Evolutionary conservation across 768 basidiomycete genomes (phyloP), one percentile per base, ranked within the genome.

Genomic region (Gelatoporia subvermispora): DNA sequence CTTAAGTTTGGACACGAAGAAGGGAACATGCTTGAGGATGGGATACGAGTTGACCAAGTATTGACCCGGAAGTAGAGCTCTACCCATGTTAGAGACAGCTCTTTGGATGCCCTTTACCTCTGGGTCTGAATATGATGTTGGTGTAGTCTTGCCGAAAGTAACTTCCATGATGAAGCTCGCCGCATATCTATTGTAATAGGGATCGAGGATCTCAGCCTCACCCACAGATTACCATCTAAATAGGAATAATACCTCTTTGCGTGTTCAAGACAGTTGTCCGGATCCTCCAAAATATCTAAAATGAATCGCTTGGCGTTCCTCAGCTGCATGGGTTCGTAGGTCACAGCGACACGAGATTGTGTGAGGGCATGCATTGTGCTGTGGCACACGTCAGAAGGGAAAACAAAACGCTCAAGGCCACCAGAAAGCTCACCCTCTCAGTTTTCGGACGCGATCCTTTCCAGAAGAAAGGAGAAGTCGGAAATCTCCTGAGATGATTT

Each of bases 1-100:
- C 45, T 74, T 68, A 7, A 87, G 66, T 49, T 81, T 74, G 18
- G 72, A 71, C 4, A 81, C 64, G 53, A 83, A 84, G 17, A 79
- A 79, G 2, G 85, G 84, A 17, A 87, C 60, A 57, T 59, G 47
- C 31, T 60, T 64, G 20, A 73, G 50, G 46, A 69, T 52, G 1
- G 72, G 71, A 45, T 59, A 66, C 18, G 35, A 56, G 35, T 75
- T 71, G 18, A 72, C 60, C 15, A 65, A 40, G 37, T 65, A 50
- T 13, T 60, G 59, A 11, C 72, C 72, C 5, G 67, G 69, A 1
- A 65, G 59, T 52, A 74, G 61, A 0, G 66, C 54, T n/a, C 37
- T 54, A 41, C 69, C 63, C 45, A 75, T 64, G 38, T 70, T 64
- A n/a, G 54, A 52, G 45, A 68, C 51, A 56, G 64, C 61, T 35